phyloP scores from a whole-genome alignment of 2,329 filamentous ascomycete species.

The Penicillium italicum region DNA sequence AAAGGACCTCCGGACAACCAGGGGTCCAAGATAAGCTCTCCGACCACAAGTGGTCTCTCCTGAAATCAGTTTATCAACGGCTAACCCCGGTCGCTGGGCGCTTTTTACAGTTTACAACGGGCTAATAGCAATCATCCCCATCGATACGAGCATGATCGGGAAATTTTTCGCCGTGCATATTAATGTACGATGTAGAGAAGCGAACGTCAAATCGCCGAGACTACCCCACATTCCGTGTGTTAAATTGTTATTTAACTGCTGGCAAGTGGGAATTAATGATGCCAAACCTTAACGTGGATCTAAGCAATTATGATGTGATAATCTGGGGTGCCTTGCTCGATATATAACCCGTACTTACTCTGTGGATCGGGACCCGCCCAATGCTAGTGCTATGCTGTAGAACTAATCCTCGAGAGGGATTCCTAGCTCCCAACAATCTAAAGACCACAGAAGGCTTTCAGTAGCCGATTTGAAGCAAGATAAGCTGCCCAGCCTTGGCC shows the following conservation, averaged over 20 bases:
- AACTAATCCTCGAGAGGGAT: too few species aligned
- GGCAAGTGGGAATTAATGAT: neutral
- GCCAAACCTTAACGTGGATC: neutral
- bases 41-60: neutral
- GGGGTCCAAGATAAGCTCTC: neutral
- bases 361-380: neutral
- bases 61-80: slow-evolving; percentile 13
- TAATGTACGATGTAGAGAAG: neutral
- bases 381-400: neutral
- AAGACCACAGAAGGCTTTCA: neutral
- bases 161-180: neutral
- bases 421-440: too few species aligned
- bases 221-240: neutral
- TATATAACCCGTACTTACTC: neutral
- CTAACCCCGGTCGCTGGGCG: slow-evolving; percentile 3
- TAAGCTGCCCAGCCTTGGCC: neutral
- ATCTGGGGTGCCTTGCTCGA: neutral
- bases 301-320: neutral
- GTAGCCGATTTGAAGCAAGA: neutral
- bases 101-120: slow-evolving; percentile 5
- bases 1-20: neutral
- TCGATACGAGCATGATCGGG: neutral
- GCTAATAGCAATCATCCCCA: slow-evolving; percentile 2
- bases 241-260: neutral
- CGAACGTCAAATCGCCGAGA: neutral